Evolutionary conservation across 192 early-diverging fungal genomes (phyloP).

Genomic region (Linnemannia exigua): DNA sequence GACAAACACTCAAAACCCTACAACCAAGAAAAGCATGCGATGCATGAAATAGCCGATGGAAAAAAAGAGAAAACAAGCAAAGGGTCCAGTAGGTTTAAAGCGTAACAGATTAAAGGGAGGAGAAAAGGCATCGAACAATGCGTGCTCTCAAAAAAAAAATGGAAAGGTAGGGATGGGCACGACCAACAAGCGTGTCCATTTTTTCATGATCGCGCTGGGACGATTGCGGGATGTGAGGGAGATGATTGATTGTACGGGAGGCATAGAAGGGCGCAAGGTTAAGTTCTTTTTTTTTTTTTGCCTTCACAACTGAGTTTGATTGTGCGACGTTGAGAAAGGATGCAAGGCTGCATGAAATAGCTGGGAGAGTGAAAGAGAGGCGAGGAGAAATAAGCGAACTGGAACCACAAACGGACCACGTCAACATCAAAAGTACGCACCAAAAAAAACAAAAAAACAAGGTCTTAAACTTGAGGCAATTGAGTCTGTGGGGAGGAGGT

Average conservation of each 20-base stretch:
- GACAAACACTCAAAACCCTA: neutral
- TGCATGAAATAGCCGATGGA: neutral
- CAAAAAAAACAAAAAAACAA: neutral
- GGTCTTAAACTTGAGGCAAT: neutral
- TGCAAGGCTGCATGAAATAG: constrained; percentile 10
- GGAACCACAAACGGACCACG: neutral
- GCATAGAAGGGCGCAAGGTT: constrained; percentile 3
- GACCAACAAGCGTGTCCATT: neutral
- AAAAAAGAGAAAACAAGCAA: neutral
- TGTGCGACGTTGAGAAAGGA: constrained; percentile 6
- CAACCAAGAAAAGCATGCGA: neutral
- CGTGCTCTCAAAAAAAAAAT: constrained; percentile 1
- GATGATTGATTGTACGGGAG: constrained; percentile 1
- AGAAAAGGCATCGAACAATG: constrained; percentile 4
- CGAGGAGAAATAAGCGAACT: neutral
- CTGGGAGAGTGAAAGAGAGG: neutral
- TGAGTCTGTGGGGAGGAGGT: neutral
- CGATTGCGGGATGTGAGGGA: constrained; percentile 8
- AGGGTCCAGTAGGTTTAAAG: neutral
- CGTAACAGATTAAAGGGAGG: neutral
- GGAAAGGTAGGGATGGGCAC: neutral
- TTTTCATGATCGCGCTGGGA: constrained; percentile 3
- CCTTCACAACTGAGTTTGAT: constrained; percentile 11
- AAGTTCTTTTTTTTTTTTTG: neutral
- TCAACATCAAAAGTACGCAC: neutral